Conservation (phyloP, 306 rosid species). For the Lathyrus tuberosus region DNA sequence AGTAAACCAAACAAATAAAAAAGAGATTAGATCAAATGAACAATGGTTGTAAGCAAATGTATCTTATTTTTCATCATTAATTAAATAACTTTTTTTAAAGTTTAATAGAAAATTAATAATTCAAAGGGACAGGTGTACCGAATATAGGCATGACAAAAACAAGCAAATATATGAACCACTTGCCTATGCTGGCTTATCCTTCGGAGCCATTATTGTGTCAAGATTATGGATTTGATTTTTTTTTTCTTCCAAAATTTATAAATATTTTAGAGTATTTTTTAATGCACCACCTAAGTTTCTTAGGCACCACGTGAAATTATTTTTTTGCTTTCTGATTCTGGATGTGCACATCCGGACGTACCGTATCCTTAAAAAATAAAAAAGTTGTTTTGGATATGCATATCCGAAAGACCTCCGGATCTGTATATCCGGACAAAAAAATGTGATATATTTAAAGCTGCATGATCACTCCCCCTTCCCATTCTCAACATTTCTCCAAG, state of each 20-base stretch:
- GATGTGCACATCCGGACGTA: too few species aligned
- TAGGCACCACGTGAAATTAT: too few species aligned
- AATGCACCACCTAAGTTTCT: too few species aligned
- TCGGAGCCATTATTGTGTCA: not conserved
- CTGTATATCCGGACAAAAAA: too few species aligned
- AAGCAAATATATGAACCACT: slow-evolving; percentile 8
- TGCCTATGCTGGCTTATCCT: not conserved
- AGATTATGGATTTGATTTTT: not conserved
- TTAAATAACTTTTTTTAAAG: not conserved
- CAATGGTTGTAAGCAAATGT: not conserved
- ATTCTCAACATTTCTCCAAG: too few species aligned
- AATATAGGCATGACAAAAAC: not conserved
- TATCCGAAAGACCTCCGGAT: too few species aligned
- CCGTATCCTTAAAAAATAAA: too few species aligned
- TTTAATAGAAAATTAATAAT: not conserved
- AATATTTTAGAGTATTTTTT: too few species aligned
- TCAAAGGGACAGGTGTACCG: not conserved
- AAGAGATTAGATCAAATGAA: not conserved
- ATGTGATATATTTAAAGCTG: too few species aligned
- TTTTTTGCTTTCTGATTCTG: too few species aligned
- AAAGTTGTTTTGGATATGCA: too few species aligned
- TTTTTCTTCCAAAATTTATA: not conserved
- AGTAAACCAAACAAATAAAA: not conserved
- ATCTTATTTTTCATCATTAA: not conserved
- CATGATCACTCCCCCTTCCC: too few species aligned